Percentiles rank a stretch among this genome's conserved stretches.
Evolutionary conservation across 345 rosid species (phyloP).

Genomic region (Gossypium thurberi): DNA sequence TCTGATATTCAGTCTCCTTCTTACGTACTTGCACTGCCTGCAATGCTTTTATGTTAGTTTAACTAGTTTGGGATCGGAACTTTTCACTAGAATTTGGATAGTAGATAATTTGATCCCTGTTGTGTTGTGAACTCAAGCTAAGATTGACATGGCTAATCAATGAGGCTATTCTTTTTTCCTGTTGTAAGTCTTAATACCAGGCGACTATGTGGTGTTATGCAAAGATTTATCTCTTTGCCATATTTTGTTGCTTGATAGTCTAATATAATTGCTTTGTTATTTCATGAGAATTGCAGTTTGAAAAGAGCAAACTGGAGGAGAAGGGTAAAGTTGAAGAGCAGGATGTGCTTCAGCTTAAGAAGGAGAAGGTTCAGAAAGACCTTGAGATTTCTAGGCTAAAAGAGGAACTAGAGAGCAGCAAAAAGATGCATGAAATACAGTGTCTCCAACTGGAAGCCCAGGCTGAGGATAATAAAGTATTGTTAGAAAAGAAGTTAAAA

Average conservation of each 20-base stretch:
- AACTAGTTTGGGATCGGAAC: no score
- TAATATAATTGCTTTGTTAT: constrained; percentile 7
- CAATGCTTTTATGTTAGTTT: background rate
- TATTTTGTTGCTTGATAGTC: background rate
- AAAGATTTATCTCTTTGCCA: background rate
- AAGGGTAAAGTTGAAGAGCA: constrained; percentile 62
- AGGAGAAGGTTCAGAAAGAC: constrained; percentile 48
- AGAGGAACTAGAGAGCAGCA: constrained; percentile 51
- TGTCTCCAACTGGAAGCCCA: constrained; percentile 48
- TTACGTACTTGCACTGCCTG: background rate
- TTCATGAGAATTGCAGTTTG: constrained; percentile 41
- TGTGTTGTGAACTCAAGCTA: no score
- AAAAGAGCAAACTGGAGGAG: constrained; percentile 65
- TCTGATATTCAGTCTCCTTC: background rate
- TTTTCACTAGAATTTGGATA: no score
- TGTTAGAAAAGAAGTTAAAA: constrained; percentile 53
- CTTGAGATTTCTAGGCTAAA: constrained; percentile 55
- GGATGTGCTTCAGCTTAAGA: constrained; percentile 42
- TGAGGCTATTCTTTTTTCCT: background rate
- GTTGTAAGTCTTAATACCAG: background rate
- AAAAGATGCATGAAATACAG: constrained; percentile 48
- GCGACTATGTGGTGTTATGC: background rate
- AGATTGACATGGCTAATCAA: background rate
- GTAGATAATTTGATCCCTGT: no score
- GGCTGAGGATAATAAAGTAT: constrained; percentile 43